These are phyloP conservation scores for Capsella bursapastoris DNA, from an alignment of 345 rosid genomes.

Conservation along the genomic window DNA sequence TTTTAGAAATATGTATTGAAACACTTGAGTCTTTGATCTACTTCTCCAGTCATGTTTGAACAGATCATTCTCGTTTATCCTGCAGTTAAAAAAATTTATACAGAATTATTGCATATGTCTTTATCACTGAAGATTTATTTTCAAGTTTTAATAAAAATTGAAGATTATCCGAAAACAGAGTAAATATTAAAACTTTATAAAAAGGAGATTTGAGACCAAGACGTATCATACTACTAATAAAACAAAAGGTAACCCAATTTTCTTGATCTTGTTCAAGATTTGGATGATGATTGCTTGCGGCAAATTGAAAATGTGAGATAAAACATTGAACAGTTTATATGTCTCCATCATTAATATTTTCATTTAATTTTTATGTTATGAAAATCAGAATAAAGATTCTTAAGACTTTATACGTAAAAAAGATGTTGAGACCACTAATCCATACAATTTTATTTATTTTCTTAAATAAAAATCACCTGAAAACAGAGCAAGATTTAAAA, in stretches of 20 bases:
- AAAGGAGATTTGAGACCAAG: slow-evolving; percentile 4
- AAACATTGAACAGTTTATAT: neutral
- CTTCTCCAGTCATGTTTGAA: slow-evolving; percentile 98
- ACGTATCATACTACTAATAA: neutral
- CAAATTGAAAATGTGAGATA: slow-evolving; percentile 24
- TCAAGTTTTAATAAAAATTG: neutral
- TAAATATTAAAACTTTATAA: slow-evolving; percentile 3
- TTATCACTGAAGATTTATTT: slow-evolving; percentile 21
- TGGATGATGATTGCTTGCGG: slow-evolving; percentile 35
- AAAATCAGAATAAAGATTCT: neutral
- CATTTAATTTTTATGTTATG: neutral
- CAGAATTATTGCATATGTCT: slow-evolving; percentile 26
- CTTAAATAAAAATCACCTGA: neutral
- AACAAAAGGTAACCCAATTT: slow-evolving; percentile 16
- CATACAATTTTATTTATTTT: neutral
- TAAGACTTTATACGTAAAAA: neutral
- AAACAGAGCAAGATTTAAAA: slow-evolving; percentile 12
- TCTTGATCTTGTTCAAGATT: slow-evolving; percentile 25
- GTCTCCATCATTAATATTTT: slow-evolving; percentile 27
- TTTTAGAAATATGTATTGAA: slow-evolving; percentile 80
- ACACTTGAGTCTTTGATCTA: slow-evolving; percentile 78
- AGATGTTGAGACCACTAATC: neutral
- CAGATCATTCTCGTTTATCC: slow-evolving; percentile 91
- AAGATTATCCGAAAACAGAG: slow-evolving; percentile 24
- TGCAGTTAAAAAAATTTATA: slow-evolving; percentile 34